Base-by-base conservation (phyloP, 257 asterid species). In the Oldenlandia corymbosa region DNA sequence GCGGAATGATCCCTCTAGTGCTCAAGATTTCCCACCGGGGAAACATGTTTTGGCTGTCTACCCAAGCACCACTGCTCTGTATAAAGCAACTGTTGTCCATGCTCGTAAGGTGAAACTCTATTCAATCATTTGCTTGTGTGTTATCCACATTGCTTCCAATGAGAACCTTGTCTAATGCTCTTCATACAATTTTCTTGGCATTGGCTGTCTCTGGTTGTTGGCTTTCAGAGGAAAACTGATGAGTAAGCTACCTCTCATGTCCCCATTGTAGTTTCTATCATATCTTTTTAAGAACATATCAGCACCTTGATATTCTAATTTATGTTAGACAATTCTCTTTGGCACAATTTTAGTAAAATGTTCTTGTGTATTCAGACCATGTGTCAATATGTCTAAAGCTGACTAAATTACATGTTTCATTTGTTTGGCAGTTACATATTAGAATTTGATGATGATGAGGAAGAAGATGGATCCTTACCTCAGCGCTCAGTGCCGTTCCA, bases 401-500 rank as follows among this genome's bases (percentile, higher is more conserved):
- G 10, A 13, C 10, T 60, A 5, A 23, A 17, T 46, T 26, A 26
- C 37, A 1, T 46, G 47, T 14, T 23, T 69, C 37, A 66, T 72
- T 61, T 69, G 58, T 37, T 67, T 60, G 58, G 65, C 95, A 92
- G 97, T 74, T 92, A 89, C 45, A 72, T 86, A 43, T 70, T 92
- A 83, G 97, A 89, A 62, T 92, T 92, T 37, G 99, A 92, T 10
- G 99, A 89, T 14, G 99, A 92, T 13, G 99, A 92, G 72, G 98
- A 92, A 79, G 98, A 92, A 79, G 97, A 87, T 49, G 98, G 98
- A 65, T 73, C 85, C 57, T 75, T 92, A 78, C 98, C 99, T 3
- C 88, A 74, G 74, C 80, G 97, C 57, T 61, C 42, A 23, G 95
- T 92, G 21, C 95, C 99, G 34, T 92, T 87, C 85, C 86, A 89